Conservation (phyloP, 139 green algal genomes). For the Coelastrella sp. region DNA sequence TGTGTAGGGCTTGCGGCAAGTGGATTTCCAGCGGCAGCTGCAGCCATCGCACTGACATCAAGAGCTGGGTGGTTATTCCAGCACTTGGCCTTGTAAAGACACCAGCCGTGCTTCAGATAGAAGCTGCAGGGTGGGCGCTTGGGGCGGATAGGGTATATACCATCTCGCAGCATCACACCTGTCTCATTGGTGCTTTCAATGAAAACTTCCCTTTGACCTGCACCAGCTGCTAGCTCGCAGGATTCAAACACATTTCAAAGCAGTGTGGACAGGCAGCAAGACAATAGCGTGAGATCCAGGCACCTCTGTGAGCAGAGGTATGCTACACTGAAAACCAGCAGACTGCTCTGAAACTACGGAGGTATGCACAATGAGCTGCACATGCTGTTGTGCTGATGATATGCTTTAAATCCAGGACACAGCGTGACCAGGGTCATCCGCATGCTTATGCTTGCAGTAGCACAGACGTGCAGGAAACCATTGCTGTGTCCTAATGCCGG, state of each 20-base stretch:
- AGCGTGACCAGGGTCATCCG: too few relatives aligned
- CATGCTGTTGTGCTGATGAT: too few relatives aligned
- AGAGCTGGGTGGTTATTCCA: background rate
- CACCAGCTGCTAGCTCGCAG: background rate
- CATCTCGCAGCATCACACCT: constrained; percentile 28
- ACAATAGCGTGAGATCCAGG: too few relatives aligned
- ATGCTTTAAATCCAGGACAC: too few relatives aligned
- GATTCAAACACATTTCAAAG: background rate
- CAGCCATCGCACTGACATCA: background rate
- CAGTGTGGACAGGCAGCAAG: too few relatives aligned
- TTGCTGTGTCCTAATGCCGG: too few relatives aligned
- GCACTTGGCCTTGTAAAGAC: constrained; percentile 41
- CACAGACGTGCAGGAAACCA: too few relatives aligned
- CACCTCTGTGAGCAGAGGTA: too few relatives aligned
- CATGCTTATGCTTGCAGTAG: too few relatives aligned
- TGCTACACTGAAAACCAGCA: too few relatives aligned
- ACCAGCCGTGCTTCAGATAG: constrained; percentile 25
- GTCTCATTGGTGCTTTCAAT: constrained; percentile 8
- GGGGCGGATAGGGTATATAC: constrained; percentile 13
- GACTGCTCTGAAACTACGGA: too few relatives aligned
- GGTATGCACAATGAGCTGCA: too few relatives aligned
- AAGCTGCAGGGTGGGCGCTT: background rate
- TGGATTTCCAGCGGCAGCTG: background rate
- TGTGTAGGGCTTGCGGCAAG: background rate
- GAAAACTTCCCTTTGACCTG: background rate